Evolutionary conservation across 106 monocot species (phyloP), one percentile per base, ranked within the genome.

Genomic region (Phalaenopsis equestris): DNA sequence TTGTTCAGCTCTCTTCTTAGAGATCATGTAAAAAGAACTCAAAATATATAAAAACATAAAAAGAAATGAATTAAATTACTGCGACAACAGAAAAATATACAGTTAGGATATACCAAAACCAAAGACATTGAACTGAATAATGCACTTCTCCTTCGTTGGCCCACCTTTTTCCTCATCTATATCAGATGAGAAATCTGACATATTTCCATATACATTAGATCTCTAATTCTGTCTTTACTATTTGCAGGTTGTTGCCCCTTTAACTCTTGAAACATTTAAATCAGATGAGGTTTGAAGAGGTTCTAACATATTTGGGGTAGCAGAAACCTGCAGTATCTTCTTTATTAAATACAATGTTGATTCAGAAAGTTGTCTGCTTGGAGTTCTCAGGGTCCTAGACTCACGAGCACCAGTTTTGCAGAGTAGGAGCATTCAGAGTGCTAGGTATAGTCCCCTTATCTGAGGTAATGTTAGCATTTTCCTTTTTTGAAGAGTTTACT

Each of bases 341-440:
- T 98, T 98, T 64, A 98, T 86, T 81, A 94, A 84, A 86, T 98
- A 92, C 77, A 98, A 83, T 67, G 94, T 89, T 83, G 98, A 98
- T 55, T 94, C 86, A 81, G 88, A 83, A 46, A 87, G 84, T 38
- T 81, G 80, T 70, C 89, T 77, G 78, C 77, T 76, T 56, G 91
- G 76, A 82, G 86, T 80, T 76, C 89, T 85, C 77, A 88, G 79
- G 2, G 65, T 75, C 42, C 87, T 42, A 77, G 92, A 87, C 82
- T 98, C 94, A 67, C 88, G 89, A 81, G 90, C 94, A 84, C 92
- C 94, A 56, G 92, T 86, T 30, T 23, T 87, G 82, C 77, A 84
- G 77, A 80, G 93, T 90, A 73, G 95, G 89, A 46, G 90, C 67
- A 75, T 73, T 84, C 46, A 89, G 76, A 77, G 41, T 77, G 42